These are phyloP conservation scores for Cyclostephanos tholiformis DNA, from an alignment of 108 stramenopile genomes.

Conservation along the genomic window DNA sequence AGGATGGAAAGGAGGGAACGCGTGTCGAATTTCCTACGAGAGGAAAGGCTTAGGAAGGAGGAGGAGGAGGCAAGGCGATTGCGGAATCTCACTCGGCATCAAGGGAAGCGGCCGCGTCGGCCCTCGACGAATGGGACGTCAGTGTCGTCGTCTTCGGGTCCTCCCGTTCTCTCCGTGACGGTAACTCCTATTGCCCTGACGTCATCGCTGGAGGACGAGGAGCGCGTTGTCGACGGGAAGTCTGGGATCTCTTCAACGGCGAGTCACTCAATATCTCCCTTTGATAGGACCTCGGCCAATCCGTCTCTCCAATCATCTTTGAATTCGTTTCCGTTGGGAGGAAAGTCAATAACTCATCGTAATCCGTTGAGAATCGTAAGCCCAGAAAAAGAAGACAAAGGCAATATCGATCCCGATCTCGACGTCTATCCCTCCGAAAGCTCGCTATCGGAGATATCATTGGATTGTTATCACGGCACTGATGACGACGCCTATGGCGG, in stretches of 20 bases:
- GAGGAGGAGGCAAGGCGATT: neutral
- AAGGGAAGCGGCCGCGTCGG: neutral
- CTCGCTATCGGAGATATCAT: conserved; percentile 39
- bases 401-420: conserved; percentile 21
- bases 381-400: conserved; percentile 26
- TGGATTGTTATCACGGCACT: conserved; percentile 27
- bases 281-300: neutral
- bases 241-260: neutral
- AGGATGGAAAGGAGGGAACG: neutral
- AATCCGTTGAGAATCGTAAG: conserved; percentile 11
- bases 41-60: conserved; percentile 5
- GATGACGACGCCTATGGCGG: conserved; percentile 22
- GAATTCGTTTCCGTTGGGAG: neutral
- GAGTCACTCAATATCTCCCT: neutral
- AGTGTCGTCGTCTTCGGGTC: neutral
- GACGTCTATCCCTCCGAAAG: conserved; percentile 45
- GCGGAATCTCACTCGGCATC: neutral
- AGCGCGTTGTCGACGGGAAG: neutral
- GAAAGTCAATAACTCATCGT: neutral
- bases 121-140: neutral
- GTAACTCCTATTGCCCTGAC: neutral
- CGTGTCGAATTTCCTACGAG: conserved; percentile 5
- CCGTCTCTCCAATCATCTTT: neutral
- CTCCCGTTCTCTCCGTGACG: neutral
- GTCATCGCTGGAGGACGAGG: neutral